phyloP scores from a whole-genome alignment of 78 protist genomes.

The Neovahlkampfia damariscottae region DNA sequence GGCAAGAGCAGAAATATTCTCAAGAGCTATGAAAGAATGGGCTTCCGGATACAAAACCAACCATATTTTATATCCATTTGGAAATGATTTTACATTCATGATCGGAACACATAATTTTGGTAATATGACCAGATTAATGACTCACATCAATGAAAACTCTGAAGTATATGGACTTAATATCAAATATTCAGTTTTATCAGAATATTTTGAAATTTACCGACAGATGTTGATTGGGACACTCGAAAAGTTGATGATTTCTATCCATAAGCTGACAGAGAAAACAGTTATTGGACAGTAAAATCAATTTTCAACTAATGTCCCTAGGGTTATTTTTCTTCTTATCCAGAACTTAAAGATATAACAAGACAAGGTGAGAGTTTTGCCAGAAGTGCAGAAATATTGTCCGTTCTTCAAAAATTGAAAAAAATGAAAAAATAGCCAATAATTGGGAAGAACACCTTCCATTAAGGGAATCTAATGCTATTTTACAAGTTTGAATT shows the following conservation, averaged over 20 bases:
- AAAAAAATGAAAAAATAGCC: too few species aligned
- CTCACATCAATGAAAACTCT: neutral
- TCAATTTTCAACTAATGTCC: too few species aligned
- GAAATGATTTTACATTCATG: conserved; percentile 12
- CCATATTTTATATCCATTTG: neutral
- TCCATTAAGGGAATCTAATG: too few species aligned
- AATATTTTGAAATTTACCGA: neutral
- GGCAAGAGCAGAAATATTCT: too few species aligned
- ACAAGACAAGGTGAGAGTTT: neutral
- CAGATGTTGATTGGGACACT: neutral
- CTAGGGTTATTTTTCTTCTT: conserved; percentile 8
- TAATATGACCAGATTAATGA: conserved; percentile 5
- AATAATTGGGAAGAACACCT: too few species aligned
- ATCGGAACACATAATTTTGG: conserved; percentile 1
- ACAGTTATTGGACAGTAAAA: conserved; percentile 11
- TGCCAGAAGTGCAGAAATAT: neutral
- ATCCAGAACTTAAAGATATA: neutral
- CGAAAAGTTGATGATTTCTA: neutral
- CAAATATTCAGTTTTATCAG: neutral
- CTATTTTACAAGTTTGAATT: too few species aligned
- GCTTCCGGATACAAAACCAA: too few species aligned
- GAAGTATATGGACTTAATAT: neutral
- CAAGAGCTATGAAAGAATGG: too few species aligned
- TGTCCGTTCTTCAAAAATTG: neutral
- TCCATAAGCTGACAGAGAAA: neutral